These are phyloP conservation scores for Chaetomiaceae sp. DNA, from an alignment of 2,329 filamentous ascomycete species.

Conservation along the genomic window DNA sequence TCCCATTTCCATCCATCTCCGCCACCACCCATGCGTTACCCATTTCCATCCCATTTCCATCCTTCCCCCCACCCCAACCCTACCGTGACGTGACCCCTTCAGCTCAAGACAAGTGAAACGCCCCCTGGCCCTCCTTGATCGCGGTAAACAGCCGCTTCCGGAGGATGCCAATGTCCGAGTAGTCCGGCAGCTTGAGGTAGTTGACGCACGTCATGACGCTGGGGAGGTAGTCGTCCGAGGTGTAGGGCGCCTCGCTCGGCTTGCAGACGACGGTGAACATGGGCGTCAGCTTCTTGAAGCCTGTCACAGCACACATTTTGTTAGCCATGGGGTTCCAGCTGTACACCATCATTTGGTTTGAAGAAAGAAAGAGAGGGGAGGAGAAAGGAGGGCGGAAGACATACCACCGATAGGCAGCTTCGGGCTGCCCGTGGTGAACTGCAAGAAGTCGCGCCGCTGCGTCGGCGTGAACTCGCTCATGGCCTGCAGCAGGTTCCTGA, in stretches of 20 bases:
- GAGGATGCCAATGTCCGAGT: slow-evolving; percentile 71
- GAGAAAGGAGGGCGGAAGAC: too few species aligned
- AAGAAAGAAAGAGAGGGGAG: neutral
- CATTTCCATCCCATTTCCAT: too few species aligned
- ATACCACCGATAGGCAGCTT: slow-evolving; percentile 96
- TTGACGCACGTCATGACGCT: slow-evolving; percentile 99
- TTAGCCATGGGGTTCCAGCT: slow-evolving; percentile 26
- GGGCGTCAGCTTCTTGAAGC: slow-evolving; percentile 92
- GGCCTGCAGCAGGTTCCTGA: slow-evolving; percentile 83
- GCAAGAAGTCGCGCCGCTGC: slow-evolving; percentile 86
- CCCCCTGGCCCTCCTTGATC: slow-evolving; percentile 91
- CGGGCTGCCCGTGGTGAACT: slow-evolving; percentile 96
- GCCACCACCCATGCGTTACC: too few species aligned
- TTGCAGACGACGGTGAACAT: slow-evolving; percentile 99
- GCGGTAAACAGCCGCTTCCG: slow-evolving; percentile 74
- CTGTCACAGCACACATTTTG: slow-evolving; percentile 41
- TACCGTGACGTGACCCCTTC: too few species aligned
- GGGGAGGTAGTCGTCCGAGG: slow-evolving; percentile 94
- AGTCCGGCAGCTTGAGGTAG: slow-evolving; percentile 95
- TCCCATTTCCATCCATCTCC: too few species aligned
- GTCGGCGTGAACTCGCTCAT: slow-evolving; percentile 79
- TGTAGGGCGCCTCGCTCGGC: slow-evolving; percentile 89
- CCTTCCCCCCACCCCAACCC: too few species aligned
- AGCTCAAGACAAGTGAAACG: slow-evolving; percentile 89
- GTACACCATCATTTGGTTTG: neutral